Evolutionary conservation across 2,329 filamentous ascomycete genomes (phyloP).

Genomic region (Colletotrichum brevisporum): DNA sequence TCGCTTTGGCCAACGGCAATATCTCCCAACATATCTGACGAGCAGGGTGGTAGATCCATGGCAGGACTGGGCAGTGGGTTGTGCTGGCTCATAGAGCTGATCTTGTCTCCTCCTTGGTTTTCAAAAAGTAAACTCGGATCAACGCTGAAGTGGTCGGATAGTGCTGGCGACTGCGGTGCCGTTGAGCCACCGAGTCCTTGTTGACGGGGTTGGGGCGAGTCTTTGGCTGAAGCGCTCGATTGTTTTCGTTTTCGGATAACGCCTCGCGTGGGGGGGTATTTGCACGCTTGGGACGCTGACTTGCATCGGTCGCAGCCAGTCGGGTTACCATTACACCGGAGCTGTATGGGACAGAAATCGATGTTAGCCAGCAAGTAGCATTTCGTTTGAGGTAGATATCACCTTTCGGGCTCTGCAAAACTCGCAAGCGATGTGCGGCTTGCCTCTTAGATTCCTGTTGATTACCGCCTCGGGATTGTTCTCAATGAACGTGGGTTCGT

Average conservation of each 20-base stretch:
- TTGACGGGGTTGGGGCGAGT: background rate
- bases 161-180: background rate
- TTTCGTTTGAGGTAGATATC: background rate
- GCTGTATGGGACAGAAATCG: background rate
- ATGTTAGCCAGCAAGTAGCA: too few species aligned
- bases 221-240: background rate
- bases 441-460: constrained; percentile 9
- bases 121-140: background rate
- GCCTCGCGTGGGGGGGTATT: constrained; percentile 7
- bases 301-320: constrained; percentile 23
- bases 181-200: background rate
- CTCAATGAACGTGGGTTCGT: constrained; percentile 25
- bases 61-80: background rate
- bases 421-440: constrained; percentile 27
- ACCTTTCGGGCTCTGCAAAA: constrained; percentile 26
- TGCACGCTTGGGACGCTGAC: constrained; percentile 13
- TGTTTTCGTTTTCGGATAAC: constrained; percentile 23
- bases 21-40: background rate
- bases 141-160: constrained; percentile 5
- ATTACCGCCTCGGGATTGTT: constrained; percentile 23
- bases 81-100: background rate
- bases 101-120: background rate
- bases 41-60: background rate
- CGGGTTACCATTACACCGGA: constrained; percentile 23
- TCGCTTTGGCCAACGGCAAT: background rate